phyloP scores from a whole-genome alignment of 2,329 filamentous ascomycete genomes.

The Trichoderma gracile region DNA sequence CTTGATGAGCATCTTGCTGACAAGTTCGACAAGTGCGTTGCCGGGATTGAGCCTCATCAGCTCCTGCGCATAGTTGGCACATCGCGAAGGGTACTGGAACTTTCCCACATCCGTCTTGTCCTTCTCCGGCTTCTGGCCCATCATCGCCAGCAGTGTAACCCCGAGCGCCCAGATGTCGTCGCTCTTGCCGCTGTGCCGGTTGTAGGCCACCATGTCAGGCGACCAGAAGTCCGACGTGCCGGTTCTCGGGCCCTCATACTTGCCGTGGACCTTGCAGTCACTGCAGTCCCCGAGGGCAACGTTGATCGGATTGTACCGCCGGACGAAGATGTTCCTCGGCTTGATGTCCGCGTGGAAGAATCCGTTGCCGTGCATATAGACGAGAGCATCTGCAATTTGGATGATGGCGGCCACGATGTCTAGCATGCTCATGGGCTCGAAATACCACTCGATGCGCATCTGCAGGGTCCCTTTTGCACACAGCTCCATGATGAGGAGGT shows the following conservation, averaged over 20 bases:
- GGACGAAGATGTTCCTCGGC: conserved; percentile 38
- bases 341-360: conserved; percentile 39
- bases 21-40: conserved; percentile 32
- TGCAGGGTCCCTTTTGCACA: conserved; percentile 36
- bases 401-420: conserved; percentile 31
- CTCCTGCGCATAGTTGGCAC: conserved; percentile 31
- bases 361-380: conserved; percentile 32
- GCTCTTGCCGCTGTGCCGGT: conserved; percentile 30
- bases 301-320: conserved; percentile 33
- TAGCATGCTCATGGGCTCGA: conserved; percentile 19
- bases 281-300: conserved; percentile 38
- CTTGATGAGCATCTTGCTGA: conserved; percentile 31
- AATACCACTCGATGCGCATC: conserved; percentile 31
- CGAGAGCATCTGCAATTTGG: conserved; percentile 34
- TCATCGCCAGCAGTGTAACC: conserved; percentile 36
- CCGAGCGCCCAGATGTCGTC: conserved; percentile 43
- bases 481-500: conserved; percentile 38
- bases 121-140: conserved; percentile 34
- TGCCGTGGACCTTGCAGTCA: conserved; percentile 32
- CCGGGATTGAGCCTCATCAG: conserved; percentile 33
- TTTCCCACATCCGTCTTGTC: conserved; percentile 26
- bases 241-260: conserved; percentile 22
- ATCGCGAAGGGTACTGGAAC: conserved; percentile 32
- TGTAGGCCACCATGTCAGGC: conserved; percentile 33
- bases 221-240: conserved; percentile 38